These are phyloP conservation scores for Phytopythium mirpurense DNA, from an alignment of 352 stramenopile species.

Conservation along the genomic window DNA sequence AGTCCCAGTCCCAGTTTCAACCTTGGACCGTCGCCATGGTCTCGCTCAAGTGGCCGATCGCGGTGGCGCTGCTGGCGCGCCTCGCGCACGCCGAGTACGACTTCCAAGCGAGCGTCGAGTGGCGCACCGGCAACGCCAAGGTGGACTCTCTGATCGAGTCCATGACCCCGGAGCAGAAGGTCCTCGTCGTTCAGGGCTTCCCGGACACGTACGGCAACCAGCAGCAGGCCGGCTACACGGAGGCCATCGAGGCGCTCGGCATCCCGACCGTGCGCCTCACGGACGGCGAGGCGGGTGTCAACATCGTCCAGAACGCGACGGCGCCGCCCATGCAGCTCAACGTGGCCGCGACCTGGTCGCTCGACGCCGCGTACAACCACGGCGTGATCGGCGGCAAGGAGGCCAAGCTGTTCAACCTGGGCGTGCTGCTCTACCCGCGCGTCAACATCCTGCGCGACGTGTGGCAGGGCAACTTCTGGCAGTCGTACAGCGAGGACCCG, in stretches of 20 bases:
- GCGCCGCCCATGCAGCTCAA: constrained; percentile 20
- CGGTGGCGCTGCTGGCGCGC: constrained; percentile 14
- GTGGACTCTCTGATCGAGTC: constrained; percentile 21
- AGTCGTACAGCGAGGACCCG: constrained; percentile 29
- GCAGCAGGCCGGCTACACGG: constrained; percentile 24
- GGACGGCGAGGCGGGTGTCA: constrained; percentile 24
- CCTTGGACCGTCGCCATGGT: constrained; percentile 16
- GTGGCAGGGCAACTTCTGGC: constrained; percentile 21
- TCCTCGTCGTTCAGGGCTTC: constrained; percentile 21
- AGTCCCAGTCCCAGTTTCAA: no score
- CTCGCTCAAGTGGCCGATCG: constrained; percentile 19
- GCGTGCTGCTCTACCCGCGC: constrained; percentile 17
- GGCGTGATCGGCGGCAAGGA: constrained; percentile 25
- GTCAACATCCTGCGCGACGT: constrained; percentile 28
- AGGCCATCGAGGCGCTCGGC: constrained; percentile 14
- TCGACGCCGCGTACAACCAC: constrained; percentile 22
- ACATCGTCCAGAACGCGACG: constrained; percentile 25
- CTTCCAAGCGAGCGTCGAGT: constrained; percentile 17
- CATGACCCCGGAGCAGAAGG: constrained; percentile 21
- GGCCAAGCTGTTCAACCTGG: constrained; percentile 25
- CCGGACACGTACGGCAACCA: constrained; percentile 19
- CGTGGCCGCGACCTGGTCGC: constrained; percentile 22
- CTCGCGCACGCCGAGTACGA: constrained; percentile 15
- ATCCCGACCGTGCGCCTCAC: constrained; percentile 20
- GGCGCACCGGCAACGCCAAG: constrained; percentile 24